These are phyloP conservation scores for Aspergillus baeticus DNA, from an alignment of 495 filamentous ascomycete species.

Conservation along the genomic window DNA sequence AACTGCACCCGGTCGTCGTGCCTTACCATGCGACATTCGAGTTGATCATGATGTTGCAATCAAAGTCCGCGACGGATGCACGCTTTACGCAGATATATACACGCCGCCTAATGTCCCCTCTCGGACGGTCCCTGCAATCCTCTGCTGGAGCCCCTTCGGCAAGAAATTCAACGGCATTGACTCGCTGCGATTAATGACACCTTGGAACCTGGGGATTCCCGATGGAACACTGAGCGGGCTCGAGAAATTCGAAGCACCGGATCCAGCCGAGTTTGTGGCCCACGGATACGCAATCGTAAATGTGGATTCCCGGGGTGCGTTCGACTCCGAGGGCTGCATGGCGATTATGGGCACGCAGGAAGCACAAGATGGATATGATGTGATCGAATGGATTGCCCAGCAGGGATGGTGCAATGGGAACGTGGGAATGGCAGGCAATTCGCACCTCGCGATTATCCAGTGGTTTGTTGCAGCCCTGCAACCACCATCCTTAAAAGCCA, in stretches of 20 bases:
- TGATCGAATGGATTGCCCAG: slow-evolving; percentile 40
- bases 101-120: slow-evolving; percentile 23
- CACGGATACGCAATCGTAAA: slow-evolving; percentile 46
- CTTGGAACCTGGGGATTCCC: slow-evolving; percentile 27
- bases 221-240: slow-evolving; percentile 24
- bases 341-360: slow-evolving; percentile 47
- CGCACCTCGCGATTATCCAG: slow-evolving; percentile 38
- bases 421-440: slow-evolving; percentile 46
- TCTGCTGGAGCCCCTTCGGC: slow-evolving; percentile 38
- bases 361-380: slow-evolving; percentile 44
- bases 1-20: slow-evolving; percentile 17
- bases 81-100: slow-evolving; percentile 36
- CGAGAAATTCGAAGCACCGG: slow-evolving; percentile 46
- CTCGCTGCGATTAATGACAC: slow-evolving; percentile 21
- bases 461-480: slow-evolving; percentile 40
- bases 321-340: slow-evolving; percentile 38
- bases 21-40: slow-evolving; percentile 22
- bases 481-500: slow-evolving; percentile 42
- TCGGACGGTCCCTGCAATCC: slow-evolving; percentile 30
- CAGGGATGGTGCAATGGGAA: slow-evolving; percentile 46
- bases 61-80: slow-evolving; percentile 29
- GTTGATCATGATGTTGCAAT: slow-evolving; percentile 34
- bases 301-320: slow-evolving; percentile 42
- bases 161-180: slow-evolving; percentile 34
- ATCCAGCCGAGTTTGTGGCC: slow-evolving; percentile 39